Evolutionary conservation across 345 rosid genomes (phyloP), one percentile per base, ranked within the genome.

Genomic region (Mercurialis annua): DNA sequence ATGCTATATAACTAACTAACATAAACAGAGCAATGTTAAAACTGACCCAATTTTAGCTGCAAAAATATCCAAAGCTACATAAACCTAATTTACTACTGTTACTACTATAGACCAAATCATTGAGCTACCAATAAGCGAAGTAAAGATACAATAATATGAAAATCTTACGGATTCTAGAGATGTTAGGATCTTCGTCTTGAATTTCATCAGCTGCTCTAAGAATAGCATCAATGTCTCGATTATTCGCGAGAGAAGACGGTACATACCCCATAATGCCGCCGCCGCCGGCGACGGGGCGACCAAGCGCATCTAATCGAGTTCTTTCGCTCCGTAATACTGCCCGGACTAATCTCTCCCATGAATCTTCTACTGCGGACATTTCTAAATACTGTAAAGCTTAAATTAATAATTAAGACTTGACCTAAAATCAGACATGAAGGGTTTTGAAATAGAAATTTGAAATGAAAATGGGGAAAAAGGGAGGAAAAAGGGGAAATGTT

Each of bases 161-260:
- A 64, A 42, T 62, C 91, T 47, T 84, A 93, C 98, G 75, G 34
- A 94, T 91, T 75, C 99, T 86, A 38, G 99, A 82, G 36, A 94
- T 58, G 65, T 64, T 85, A 53, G 99, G 95, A 75, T 91, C 92
- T 79, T 87, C 99, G 61, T 84, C 97, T 80, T 91, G 97, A 57
- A 93, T 88, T 73, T 89, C 99, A 81, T 94, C 99, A 0, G 99
- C 97, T 70, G 89, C 91, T 80, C 92, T 84, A n/a, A 94, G 69
- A 69, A 94, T 94, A 3, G 80, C 92, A 78, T 94, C 97, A 2
- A 94, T 91, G 65, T 87, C 97, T 77, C 95, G 74, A 38, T 87
- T 91, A 66, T 91, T 91, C 0, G 86, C 65, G 23, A 94, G 92
- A 2, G 99, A 91, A 6, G 99, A 90, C 6, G 99, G 99, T 50